Percentiles rank a stretch among this genome's conserved stretches.
phyloP scores from a whole-genome alignment of 1,284 basidiomycete species.

The Marasmius sp. region DNA sequence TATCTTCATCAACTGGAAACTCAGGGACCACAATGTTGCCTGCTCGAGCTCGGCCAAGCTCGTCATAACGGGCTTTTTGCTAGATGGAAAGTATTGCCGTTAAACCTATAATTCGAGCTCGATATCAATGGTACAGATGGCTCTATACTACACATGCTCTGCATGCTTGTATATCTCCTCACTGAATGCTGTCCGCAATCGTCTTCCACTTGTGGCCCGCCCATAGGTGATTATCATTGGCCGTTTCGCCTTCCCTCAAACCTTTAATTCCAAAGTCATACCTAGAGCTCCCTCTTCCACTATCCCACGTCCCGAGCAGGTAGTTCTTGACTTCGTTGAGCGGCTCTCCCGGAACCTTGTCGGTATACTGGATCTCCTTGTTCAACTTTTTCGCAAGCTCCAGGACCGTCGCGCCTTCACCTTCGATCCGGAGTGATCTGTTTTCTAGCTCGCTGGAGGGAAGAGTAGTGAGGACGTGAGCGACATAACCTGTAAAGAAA shows the following conservation, averaged over 20 bases:
- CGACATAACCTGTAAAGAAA: conserved; percentile 22
- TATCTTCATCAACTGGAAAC: no score
- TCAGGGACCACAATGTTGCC: no score
- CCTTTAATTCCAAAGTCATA: conserved; percentile 10
- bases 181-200: no score
- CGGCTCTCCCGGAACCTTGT: conserved; percentile 9
- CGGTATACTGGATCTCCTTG: conserved; percentile 14
- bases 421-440: conserved; percentile 26
- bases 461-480: conserved; percentile 26
- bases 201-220: conserved; percentile 21
- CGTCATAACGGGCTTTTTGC: no score
- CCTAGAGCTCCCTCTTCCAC: conserved; percentile 11
- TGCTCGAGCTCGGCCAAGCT: no score
- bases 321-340: not conserved
- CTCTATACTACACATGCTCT: no score
- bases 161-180: no score
- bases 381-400: conserved; percentile 18
- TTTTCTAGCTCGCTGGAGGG: conserved; percentile 22
- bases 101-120: no score
- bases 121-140: no score
- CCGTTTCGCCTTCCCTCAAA: not conserved
- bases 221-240: conserved; percentile 20
- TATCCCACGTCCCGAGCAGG: not conserved
- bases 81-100: no score
- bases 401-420: conserved; percentile 19